Evolutionary conservation across 495 filamentous ascomycete species (phyloP), one percentile per base, ranked within the genome.

Genomic region (Parathielavia hyrcaniae): DNA sequence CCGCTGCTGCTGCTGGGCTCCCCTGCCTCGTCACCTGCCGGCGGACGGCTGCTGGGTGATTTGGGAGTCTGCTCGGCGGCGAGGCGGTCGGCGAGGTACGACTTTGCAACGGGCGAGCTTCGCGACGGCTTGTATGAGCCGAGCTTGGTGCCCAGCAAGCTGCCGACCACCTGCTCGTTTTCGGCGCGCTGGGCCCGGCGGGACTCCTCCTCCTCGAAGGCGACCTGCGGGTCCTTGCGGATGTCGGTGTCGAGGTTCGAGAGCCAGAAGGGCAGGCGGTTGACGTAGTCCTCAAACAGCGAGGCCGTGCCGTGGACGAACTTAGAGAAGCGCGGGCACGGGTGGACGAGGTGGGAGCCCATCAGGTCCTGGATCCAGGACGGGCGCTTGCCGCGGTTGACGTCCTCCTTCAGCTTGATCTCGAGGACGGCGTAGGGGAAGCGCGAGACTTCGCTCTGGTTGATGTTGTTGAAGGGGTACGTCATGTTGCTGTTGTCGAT

Each of bases 191-290:
- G 85, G 8, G 83, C 86, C 53, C 86, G 82, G 46, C 85, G 80
- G 63, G 91, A 86, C 69, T 96, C 92, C 64, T 95, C 90, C 64
- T 90, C 88, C 53, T 93, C 86, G 70, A 95, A 97, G 1, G 95
- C 93, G 35, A 82, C 80, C 67, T 93, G 85, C 3, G 93, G 93
- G 68, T 98, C 93, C 62, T 86, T 88, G 52, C 90, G 83, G 64
- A 98, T 97, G 64, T 98, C 93, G 36, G 81, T 89, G 61, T 96
- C 92, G 11, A 97, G 75, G 53, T 91, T 88, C 58, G 85, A 81
- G 4, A 97, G 82, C 93, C 93, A 98, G 78, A 97, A 96, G 5
- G 93, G 93, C 57, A 98, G 84, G 56, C 80, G 89, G 73, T 97
- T 97, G 70, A 98, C 92, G 67, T 95, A 77, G 68, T 97, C 95